A percentile compares a stretch with the other conserved stretches of the same genome.
phyloP scores from a whole-genome alignment of 306 rosid species.

The Mimosa pudica region DNA sequence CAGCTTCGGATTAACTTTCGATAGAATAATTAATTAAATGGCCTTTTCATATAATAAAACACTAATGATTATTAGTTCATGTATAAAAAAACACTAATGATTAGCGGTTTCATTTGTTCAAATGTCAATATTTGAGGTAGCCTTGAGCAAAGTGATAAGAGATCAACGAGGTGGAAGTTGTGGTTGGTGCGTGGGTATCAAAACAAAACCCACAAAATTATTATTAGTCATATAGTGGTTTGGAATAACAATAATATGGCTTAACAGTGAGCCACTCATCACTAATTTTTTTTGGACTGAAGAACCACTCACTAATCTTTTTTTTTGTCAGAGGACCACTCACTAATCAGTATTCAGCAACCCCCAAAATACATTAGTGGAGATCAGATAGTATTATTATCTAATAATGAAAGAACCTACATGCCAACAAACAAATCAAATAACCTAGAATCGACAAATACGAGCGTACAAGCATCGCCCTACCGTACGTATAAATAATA shows the following conservation, averaged over 20 bases:
- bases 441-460: slow-evolving; percentile 15
- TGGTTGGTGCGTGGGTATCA: slow-evolving; percentile 16
- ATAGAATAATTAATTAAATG: not conserved
- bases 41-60: not conserved
- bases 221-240: not conserved
- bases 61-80: not conserved
- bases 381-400: not conserved
- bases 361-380: not conserved
- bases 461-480: slow-evolving; percentile 11
- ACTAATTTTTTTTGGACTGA: too few species aligned
- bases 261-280: slow-evolving; percentile 5
- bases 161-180: not conserved
- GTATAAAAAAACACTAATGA: not conserved
- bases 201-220: not conserved
- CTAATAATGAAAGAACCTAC: not conserved
- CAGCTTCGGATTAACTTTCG: not conserved
- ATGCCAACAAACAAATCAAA: slow-evolving; percentile 1
- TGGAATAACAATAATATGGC: not conserved
- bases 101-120: slow-evolving; percentile 11
- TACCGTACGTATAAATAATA: not conserved
- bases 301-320: too few species aligned
- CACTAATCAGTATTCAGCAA: slow-evolving; percentile 6
- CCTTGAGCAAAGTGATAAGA: not conserved
- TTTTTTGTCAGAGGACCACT: slow-evolving; percentile 10
- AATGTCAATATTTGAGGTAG: slow-evolving; percentile 1